phyloP scores from a whole-genome alignment of 208 protist species.

The Trypanosoma conorhini region DNA sequence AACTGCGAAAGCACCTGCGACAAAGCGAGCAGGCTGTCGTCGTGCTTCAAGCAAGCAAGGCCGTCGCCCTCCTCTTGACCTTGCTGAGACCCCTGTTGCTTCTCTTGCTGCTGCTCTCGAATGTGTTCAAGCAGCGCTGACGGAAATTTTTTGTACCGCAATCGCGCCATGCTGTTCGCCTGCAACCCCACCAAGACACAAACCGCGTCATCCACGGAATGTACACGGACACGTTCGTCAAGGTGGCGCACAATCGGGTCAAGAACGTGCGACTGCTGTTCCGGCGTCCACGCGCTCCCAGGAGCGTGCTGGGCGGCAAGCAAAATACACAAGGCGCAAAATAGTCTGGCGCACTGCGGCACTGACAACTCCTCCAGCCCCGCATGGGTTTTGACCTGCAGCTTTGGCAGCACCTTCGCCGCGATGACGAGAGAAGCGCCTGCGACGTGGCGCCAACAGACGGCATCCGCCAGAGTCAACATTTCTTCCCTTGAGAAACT shows the following conservation, averaged over 20 bases:
- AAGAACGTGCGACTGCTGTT: slow-evolving; percentile 10
- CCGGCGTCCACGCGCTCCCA: neutral
- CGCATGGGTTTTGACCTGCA: slow-evolving; percentile 1
- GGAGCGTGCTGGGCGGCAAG: neutral
- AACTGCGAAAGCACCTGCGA: slow-evolving; percentile 12
- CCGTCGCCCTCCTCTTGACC: neutral
- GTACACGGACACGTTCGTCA: slow-evolving; percentile 24
- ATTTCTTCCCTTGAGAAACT: slow-evolving; percentile 7
- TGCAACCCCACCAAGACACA: slow-evolving; percentile 13
- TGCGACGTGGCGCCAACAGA: slow-evolving; percentile 27
- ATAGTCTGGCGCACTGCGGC: slow-evolving; percentile 14
- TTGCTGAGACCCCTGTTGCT: neutral
- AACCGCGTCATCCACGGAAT: slow-evolving; percentile 14
- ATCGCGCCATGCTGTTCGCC: slow-evolving; percentile 12
- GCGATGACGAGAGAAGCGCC: neutral
- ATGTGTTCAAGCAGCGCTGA: slow-evolving; percentile 20
- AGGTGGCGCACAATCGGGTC: slow-evolving; percentile 27
- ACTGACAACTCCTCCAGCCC: slow-evolving; percentile 16
- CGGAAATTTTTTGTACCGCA: slow-evolving; percentile 29
- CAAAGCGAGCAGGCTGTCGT: slow-evolving; percentile 4
- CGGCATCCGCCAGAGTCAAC: slow-evolving; percentile 14
- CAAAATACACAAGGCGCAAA: slow-evolving; percentile 23
- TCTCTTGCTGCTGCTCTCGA: slow-evolving; percentile 14
- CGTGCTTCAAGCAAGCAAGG: neutral
- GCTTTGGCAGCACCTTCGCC: neutral